These are phyloP conservation scores for Leccinum variicolor DNA, from an alignment of 768 basidiomycete species.

Conservation along the genomic window DNA sequence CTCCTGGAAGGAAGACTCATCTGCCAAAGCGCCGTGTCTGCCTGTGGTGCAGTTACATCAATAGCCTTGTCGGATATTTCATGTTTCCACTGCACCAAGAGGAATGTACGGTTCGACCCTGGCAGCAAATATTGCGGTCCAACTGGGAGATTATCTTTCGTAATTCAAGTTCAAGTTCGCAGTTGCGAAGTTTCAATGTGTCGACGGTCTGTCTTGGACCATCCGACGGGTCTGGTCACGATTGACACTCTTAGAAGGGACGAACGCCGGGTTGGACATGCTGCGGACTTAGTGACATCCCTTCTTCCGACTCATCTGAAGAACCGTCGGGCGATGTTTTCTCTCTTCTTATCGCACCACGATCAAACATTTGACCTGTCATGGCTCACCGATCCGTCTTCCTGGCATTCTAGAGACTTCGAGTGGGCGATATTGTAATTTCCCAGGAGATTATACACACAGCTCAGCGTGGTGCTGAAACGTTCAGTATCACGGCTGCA, in stretches of 20 bases:
- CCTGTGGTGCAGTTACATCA: background rate
- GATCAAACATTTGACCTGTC: background rate
- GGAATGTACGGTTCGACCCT: too few relatives aligned
- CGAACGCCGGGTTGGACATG: background rate
- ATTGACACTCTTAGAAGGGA: background rate
- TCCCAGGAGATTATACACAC: background rate
- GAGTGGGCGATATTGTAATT: background rate
- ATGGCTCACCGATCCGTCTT: background rate
- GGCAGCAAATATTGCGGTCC: too few relatives aligned
- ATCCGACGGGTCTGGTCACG: background rate
- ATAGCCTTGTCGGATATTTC: background rate
- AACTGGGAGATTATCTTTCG: background rate
- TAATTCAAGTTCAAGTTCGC: background rate
- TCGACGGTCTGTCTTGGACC: too few relatives aligned
- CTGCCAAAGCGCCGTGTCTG: constrained; percentile 15
- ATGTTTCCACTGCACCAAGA: too few relatives aligned
- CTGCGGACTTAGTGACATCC: background rate
- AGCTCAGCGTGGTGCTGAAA: background rate
- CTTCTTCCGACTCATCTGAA: background rate
- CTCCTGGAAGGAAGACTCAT: constrained; percentile 1
- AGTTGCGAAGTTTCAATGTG: too few relatives aligned
- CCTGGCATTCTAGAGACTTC: background rate
- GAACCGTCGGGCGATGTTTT: background rate
- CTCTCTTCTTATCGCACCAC: background rate
- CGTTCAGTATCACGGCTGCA: background rate